phyloP scores from a whole-genome alignment of 2,329 filamentous ascomycete species.

The Lizonia empirigonia region DNA sequence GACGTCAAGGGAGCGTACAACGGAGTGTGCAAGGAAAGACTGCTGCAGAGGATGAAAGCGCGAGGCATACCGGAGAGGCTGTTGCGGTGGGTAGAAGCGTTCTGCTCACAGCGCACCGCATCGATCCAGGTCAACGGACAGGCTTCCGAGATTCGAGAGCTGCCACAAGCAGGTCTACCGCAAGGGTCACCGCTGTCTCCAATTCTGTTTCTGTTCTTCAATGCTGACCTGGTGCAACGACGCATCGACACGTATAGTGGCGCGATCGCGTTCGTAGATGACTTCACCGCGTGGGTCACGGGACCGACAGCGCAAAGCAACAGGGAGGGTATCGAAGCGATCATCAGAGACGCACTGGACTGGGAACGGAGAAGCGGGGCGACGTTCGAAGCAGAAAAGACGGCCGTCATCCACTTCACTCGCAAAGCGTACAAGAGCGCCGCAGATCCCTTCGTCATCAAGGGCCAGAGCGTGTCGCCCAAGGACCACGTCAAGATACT shows the following conservation, averaged over 20 bases:
- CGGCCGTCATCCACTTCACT: constrained; percentile 43
- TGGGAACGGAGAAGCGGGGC: constrained; percentile 30
- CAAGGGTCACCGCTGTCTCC: constrained; percentile 23
- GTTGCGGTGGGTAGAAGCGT: constrained; percentile 33
- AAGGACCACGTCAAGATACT: constrained; percentile 22
- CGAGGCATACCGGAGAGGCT: constrained; percentile 18
- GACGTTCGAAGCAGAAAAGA: constrained; percentile 40
- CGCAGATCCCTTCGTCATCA: constrained; percentile 2
- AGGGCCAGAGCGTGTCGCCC: constrained; percentile 13
- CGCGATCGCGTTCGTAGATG: constrained; percentile 33
- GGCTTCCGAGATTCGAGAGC: constrained; percentile 7
- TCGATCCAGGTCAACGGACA: constrained; percentile 20
- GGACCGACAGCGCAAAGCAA: constrained; percentile 11
- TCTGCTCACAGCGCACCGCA: constrained; percentile 28
- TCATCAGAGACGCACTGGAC: constrained; percentile 14
- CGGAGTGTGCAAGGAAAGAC: too few relatives aligned
- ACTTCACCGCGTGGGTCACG: constrained; percentile 26
- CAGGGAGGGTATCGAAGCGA: constrained; percentile 13
- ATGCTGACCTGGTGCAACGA: constrained; percentile 29
- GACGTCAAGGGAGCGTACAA: constrained; percentile 20
- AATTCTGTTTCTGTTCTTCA: constrained; percentile 29
- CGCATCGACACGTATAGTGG: constrained; percentile 14
- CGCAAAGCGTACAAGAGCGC: constrained; percentile 16
- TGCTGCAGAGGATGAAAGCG: too few relatives aligned
- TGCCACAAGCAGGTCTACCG: too few relatives aligned